Base-by-base conservation (phyloP, 805 yeast genomes). In the Candida koratica region DNA sequence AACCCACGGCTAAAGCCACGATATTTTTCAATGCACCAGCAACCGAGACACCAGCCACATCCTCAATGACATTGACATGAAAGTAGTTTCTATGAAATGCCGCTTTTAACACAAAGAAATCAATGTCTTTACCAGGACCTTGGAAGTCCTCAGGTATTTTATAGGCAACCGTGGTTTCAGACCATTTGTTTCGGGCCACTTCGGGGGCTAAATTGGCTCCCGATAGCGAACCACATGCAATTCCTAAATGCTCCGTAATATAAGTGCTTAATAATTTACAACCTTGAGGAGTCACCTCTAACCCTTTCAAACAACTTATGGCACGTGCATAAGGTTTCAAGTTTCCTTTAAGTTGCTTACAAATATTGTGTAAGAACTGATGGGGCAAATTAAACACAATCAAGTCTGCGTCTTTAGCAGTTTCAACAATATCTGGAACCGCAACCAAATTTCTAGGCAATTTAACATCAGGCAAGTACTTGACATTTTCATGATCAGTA, bases 141-240 rank as follows among this genome's bases (percentile, higher is more conserved):
- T 58, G 43, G 51, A 56, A 67, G 47, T 66, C 69, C 2, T 37
- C 33, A 3, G 73, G 73, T 14, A 54, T 34, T 36, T 52, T 56
- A 53, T 67, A 67, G 29, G 70, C 73, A 17, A 67, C 60, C 13
- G 72, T 62, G 28, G 73, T 66, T 51, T 67, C 73, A 37, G 71
- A 64, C 72, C 72, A 67, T 44, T 64, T 62, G 45, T 63, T 58
- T 49, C 65, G 56, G 41, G 73, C 73, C 18, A 67, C 70, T 49
- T 67, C 73, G 16, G 63, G 61, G 39, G 73, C 73, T 39, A 67
- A 57, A 49, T 67, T 67, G 38, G 73, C 73, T n/a, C 73, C 73
- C n/a, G 69, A 61, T 34, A 67, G 54, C 5, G 65, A 71, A 37
- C 72, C 73, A 45, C 73, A 67, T 42, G 54, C 52, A 39, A 67